Evolutionary conservation across 1,284 basidiomycete species (phyloP), one percentile per base, ranked within the genome.

Genomic region (Earliella scabrosa): DNA sequence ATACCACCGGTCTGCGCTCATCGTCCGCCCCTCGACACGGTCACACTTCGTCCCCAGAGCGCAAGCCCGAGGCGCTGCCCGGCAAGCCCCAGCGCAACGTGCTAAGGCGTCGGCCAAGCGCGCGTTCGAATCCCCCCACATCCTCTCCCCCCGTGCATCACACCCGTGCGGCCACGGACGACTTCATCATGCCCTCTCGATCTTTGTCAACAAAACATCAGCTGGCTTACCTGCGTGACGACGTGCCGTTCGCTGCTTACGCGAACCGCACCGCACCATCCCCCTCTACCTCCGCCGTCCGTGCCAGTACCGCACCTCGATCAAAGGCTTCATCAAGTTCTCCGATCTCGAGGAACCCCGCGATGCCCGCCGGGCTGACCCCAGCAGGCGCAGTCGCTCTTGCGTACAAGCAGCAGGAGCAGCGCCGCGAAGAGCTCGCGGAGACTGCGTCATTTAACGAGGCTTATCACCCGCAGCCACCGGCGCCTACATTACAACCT

Each of bases 301-400:
- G 56, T 14, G 36, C 52, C 2, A 45, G 50, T 18, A 59, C 54
- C 3, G 50, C 65, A 11, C 45, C 55, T 3, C 57, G 57, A 16
- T 41, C 53, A 26, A 54, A 56, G 49, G 44, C 56, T 14, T 24
- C 45, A 1, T 26, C 45, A n/a, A n/a, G n/a, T n/a, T n/a, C n/a
- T 14, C 14, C 45, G 23, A 16, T 49, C 14, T 36, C 56, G 11
- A 41, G 41, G 48, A 31, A 49, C 26, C 26, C 58, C 7, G 39
- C 56, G 5, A 23, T 50, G 6, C 60, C 68, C 3, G 40, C 63
- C 6, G 67, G 68, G 18, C 71, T 85, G 6, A 87, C 86, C 0
- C 85, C 86, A 2, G 85, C 86, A 0, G 76, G 80, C 2, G 79
- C 79, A 0, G 79, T 87, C 27, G 79, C 75, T 5, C 78, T 80